Conservation (phyloP, 2,329 filamentous ascomycete species). For the Biscogniauxia mediterranea region DNA sequence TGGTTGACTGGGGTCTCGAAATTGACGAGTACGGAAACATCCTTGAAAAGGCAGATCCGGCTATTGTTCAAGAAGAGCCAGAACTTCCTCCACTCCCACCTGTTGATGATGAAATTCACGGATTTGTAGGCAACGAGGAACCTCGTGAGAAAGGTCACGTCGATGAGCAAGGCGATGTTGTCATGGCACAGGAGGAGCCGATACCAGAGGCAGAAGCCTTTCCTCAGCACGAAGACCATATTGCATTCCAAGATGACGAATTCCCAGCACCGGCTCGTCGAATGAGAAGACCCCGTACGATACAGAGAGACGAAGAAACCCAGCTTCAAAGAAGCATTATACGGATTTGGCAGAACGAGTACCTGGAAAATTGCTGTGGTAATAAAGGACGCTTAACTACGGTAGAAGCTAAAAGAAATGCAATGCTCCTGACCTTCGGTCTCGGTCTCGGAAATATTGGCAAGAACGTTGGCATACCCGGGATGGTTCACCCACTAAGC, state of each 20-base stretch:
- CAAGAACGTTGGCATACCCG: constrained; percentile 28
- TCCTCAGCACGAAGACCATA: constrained; percentile 24
- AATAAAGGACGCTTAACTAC: constrained; percentile 30
- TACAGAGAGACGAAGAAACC: constrained; percentile 32
- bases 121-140: constrained; percentile 13
- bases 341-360: constrained; percentile 42
- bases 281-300: constrained; percentile 21
- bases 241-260: constrained; percentile 14
- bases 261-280: constrained; percentile 18
- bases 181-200: constrained; percentile 38
- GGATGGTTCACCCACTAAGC: constrained; percentile 43
- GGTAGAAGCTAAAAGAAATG: constrained; percentile 40
- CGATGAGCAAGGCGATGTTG: constrained; percentile 34
- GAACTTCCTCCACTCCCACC: constrained; percentile 43
- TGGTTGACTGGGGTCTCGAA: constrained; percentile 45
- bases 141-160: constrained; percentile 14
- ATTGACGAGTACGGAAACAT: constrained; percentile 53
- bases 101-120: constrained; percentile 14
- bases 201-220: constrained; percentile 40
- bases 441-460: constrained; percentile 39
- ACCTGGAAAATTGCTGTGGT: constrained; percentile 47
- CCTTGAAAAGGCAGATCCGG: constrained; percentile 29
- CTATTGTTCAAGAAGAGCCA: constrained; percentile 39
- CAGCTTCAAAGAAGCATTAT: constrained; percentile 38
- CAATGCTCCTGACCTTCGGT: constrained; percentile 40